Conservation (phyloP, 208 protist species). For the Acanthamoeba lenticulata region DNA sequence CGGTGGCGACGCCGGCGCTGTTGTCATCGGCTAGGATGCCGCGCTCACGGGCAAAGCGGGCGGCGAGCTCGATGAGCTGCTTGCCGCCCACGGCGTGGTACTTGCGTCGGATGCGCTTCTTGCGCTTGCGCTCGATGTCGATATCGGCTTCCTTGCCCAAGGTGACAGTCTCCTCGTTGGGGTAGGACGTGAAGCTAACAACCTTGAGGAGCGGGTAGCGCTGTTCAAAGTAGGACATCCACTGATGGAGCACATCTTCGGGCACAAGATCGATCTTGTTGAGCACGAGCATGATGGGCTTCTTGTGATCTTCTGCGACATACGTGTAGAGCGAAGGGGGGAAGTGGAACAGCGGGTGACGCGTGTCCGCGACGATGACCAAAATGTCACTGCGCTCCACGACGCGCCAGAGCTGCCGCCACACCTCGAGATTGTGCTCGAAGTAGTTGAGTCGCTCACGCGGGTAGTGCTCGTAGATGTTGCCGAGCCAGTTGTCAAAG, state of each 20-base stretch:
- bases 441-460: conserved; percentile 90
- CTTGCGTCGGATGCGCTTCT: conserved; percentile 65
- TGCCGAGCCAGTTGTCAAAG: conserved; percentile 80
- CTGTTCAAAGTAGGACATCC: conserved; percentile 75
- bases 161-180: conserved; percentile 48
- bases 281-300: conserved; percentile 94
- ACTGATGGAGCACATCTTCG: conserved; percentile 69
- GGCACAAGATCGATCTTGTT: conserved; percentile 92
- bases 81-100: conserved; percentile 47
- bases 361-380: conserved; percentile 94
- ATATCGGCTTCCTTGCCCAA: conserved; percentile 60
- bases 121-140: conserved; percentile 65
- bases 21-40: conserved; percentile 56
- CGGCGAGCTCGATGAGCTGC: conserved; percentile 3
- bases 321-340: conserved; percentile 93
- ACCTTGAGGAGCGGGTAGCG: conserved; percentile 74
- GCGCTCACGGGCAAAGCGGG: conserved; percentile 9
- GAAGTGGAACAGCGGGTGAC: conserved; percentile 95
- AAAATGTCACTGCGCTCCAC: conserved; percentile 96
- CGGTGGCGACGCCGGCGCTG: conserved; percentile 20
- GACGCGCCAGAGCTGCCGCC: conserved; percentile 98
- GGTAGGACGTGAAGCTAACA: conserved; percentile 68
- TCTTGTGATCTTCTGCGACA: conserved; percentile 88
- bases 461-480: conserved; percentile 76
- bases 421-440: conserved; percentile 97